Percentiles rank a stretch among this genome's conserved stretches.
Evolutionary conservation across 192 early-diverging fungal genomes (phyloP).

Genomic region (Umbelopsis ramanniana): DNA sequence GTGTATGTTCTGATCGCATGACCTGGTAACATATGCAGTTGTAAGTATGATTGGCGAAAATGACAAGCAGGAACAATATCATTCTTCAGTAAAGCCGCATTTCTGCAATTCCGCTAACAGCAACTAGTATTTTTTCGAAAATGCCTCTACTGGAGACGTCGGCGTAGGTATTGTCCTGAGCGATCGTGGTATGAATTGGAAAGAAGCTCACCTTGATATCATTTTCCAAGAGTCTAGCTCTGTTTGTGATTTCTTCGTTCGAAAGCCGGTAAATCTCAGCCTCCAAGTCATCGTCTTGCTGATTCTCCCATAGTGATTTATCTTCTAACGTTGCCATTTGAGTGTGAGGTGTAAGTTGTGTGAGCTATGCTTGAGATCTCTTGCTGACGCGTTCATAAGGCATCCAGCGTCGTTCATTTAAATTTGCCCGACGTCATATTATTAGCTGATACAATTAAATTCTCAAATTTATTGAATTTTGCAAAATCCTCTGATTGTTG

Average conservation of each 20-base stretch:
- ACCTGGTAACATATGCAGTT: conserved; percentile 49
- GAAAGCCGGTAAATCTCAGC: conserved; percentile 86
- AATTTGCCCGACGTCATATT: background rate
- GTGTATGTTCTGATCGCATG: conserved; percentile 88
- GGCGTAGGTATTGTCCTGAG: background rate
- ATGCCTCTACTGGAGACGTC: background rate
- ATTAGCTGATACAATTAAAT: background rate
- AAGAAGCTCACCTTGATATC: conserved; percentile 82
- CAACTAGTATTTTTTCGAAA: no score
- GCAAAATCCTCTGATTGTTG: background rate
- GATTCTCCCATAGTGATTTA: conserved; percentile 62
- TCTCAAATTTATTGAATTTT: background rate
- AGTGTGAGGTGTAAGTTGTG: conserved; percentile 1
- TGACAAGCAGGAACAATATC: background rate
- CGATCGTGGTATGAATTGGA: background rate
- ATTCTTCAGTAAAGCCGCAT: background rate
- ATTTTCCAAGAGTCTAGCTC: conserved; percentile 92
- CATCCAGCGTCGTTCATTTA: background rate
- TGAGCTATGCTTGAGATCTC: background rate
- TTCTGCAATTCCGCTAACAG: no score
- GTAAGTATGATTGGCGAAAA: background rate
- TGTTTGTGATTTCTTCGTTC: conserved; percentile 92
- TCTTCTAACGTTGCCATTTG: conserved; percentile 79
- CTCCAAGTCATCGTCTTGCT: conserved; percentile 74
- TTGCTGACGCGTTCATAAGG: conserved; percentile 21